phyloP scores from a whole-genome alignment of 2,329 filamentous ascomycete species.

The Neofusicoccum sp. region DNA sequence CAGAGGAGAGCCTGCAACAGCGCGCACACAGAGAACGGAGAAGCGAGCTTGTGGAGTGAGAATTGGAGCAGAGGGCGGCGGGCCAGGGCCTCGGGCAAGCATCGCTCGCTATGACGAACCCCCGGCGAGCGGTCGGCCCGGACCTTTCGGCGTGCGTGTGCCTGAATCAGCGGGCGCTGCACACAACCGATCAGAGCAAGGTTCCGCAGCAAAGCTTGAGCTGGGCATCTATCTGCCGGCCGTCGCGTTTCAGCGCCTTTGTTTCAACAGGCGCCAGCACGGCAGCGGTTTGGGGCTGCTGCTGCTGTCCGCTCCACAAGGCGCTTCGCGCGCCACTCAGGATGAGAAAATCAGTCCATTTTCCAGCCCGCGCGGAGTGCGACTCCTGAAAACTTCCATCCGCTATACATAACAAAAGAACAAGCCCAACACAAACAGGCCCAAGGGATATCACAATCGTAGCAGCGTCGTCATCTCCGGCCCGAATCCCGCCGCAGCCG shows the following conservation, averaged over 20 bases:
- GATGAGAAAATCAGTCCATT: too few relatives aligned
- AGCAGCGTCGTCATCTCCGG: neutral
- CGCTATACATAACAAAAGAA: neutral
- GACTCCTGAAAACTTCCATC: neutral
- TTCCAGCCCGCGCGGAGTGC: too few relatives aligned
- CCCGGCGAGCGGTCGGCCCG: slow-evolving; percentile 9
- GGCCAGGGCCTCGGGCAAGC: slow-evolving; percentile 7
- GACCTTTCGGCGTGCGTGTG: neutral
- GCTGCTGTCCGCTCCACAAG: neutral
- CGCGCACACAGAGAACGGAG: neutral
- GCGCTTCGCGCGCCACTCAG: too few relatives aligned
- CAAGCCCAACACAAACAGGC: neutral
- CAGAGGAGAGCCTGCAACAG: neutral
- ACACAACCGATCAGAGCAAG: slow-evolving; percentile 9
- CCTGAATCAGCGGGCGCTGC: slow-evolving; percentile 2
- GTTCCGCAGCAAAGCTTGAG: slow-evolving; percentile 4
- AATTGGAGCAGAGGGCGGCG: neutral
- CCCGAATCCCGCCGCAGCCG: too few relatives aligned
- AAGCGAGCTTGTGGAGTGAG: slow-evolving; percentile 14
- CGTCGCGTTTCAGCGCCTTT: neutral
- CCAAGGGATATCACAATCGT: slow-evolving; percentile 16
- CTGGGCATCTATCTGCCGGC: too few relatives aligned
- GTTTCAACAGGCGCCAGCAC: neutral
- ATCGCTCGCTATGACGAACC: slow-evolving; percentile 4
- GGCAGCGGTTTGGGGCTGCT: neutral